These are phyloP conservation scores for Chlorella ohadii DNA, from an alignment of 139 green algal genomes.

Conservation along the genomic window DNA sequence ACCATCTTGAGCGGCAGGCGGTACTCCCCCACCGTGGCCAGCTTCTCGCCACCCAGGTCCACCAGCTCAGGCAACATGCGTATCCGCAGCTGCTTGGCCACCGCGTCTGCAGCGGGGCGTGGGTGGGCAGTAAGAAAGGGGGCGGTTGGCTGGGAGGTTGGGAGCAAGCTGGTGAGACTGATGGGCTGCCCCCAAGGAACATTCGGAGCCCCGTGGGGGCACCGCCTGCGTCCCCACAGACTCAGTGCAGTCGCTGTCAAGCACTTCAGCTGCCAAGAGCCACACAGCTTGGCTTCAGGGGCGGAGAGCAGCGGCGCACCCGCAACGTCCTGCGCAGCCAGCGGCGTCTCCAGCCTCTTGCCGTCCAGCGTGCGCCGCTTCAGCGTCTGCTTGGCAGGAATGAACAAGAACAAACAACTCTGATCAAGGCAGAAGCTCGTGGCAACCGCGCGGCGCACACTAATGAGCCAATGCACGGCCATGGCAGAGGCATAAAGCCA, in stretches of 20 bases:
- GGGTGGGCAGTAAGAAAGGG: not conserved
- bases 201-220: too few species aligned
- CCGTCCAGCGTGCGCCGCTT: slow-evolving; percentile 25
- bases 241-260: too few species aligned
- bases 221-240: too few species aligned
- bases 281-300: too few species aligned
- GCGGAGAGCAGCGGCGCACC: not conserved
- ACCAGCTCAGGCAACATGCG: slow-evolving; percentile 39
- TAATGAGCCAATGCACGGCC: too few species aligned
- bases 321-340: slow-evolving; percentile 35
- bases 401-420: not conserved
- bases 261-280: too few species aligned
- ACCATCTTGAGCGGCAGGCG: slow-evolving; percentile 45
- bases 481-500: too few species aligned
- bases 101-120: slow-evolving; percentile 15
- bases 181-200: too few species aligned
- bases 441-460: too few species aligned
- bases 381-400: slow-evolving; percentile 12
- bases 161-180: too few species aligned
- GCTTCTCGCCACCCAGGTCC: slow-evolving; percentile 33
- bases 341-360: not conserved
- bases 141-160: not conserved
- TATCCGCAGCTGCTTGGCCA: slow-evolving; percentile 48
- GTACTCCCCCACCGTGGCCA: slow-evolving; percentile 41
- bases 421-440: too few species aligned